A percentile compares a stretch with the other conserved stretches of the same genome.
phyloP scores from a whole-genome alignment of 805 yeast genomes.

The Ogataea zsoltii region DNA sequence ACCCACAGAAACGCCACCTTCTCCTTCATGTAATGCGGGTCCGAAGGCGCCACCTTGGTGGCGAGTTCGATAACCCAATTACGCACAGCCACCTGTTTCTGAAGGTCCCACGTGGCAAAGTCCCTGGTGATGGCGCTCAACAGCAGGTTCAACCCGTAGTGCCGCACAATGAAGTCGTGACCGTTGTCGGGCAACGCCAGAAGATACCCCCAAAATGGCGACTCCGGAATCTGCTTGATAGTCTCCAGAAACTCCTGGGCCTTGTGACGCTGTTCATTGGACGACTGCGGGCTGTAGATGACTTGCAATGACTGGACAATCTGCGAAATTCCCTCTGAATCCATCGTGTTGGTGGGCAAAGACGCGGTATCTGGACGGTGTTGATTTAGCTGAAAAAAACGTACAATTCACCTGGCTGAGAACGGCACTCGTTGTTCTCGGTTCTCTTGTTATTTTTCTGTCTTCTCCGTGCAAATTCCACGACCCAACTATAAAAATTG shows the following conservation, averaged over 20 bases:
- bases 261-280: conserved; percentile 54
- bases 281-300: conserved; percentile 65
- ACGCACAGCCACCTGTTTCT: conserved; percentile 67
- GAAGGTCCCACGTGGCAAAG: conserved; percentile 54
- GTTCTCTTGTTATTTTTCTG: not conserved
- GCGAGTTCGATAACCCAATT: conserved; percentile 85
- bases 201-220: conserved; percentile 92
- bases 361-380: not conserved
- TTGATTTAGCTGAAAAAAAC: not conserved
- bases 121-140: conserved; percentile 65
- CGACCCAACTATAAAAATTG: not conserved
- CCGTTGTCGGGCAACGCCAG: conserved; percentile 66
- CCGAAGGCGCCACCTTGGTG: conserved; percentile 53
- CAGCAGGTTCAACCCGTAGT: conserved; percentile 82
- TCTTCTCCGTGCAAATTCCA: not conserved
- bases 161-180: conserved; percentile 73
- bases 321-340: conserved; percentile 66
- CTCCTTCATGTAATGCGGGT: conserved; percentile 89
- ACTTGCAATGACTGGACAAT: conserved; percentile 76
- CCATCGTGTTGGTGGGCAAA: conserved; percentile 44
- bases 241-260: conserved; percentile 71
- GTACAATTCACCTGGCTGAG: not conserved
- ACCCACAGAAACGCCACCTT: conserved; percentile 92
- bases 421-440: not conserved
- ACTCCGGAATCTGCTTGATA: conserved; percentile 73